Evolutionary conservation across 1,284 basidiomycete genomes (phyloP).

Genomic region (Pyrrhoderma noxium): DNA sequence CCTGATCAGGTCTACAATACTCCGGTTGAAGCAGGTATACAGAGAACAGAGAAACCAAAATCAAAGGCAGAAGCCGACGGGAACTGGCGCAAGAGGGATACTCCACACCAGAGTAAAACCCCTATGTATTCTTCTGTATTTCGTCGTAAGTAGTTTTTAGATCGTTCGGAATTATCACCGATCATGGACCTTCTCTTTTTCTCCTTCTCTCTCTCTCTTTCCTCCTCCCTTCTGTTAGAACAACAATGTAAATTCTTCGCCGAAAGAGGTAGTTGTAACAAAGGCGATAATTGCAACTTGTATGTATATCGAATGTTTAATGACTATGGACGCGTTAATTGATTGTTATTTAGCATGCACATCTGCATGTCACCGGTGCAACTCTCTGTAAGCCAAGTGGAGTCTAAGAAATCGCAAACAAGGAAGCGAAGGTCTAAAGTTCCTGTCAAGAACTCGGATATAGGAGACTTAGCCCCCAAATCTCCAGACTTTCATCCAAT

Average conservation of each 20-base stretch:
- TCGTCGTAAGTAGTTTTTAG: constrained; percentile 1
- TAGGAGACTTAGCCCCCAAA: background rate
- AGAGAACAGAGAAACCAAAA: background rate
- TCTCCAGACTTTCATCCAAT: background rate
- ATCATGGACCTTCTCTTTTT: background rate
- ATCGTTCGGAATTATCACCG: background rate
- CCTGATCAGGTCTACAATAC: too few species aligned
- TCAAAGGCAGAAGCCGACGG: background rate
- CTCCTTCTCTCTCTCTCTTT: too few species aligned
- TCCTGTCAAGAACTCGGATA: background rate
- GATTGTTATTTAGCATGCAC: background rate
- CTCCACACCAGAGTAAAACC: background rate
- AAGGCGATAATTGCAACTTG: constrained; percentile 63
- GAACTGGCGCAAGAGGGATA: background rate
- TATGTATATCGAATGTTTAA: constrained; percentile 32
- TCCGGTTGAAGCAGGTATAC: too few species aligned
- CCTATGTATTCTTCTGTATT: constrained; percentile 5
- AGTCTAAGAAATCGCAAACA: too few species aligned
- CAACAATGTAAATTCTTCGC: constrained; percentile 64
- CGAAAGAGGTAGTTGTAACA: constrained; percentile 42
- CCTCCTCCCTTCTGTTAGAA: too few species aligned
- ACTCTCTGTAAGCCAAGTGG: background rate
- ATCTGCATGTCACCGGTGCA: too few species aligned
- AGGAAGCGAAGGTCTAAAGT: background rate
- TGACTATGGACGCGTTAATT: background rate